Percentiles rank a stretch among this genome's conserved stretches.
Conservation (phyloP, 75 land plant genomes). For the Selaginella tamariscina region DNA sequence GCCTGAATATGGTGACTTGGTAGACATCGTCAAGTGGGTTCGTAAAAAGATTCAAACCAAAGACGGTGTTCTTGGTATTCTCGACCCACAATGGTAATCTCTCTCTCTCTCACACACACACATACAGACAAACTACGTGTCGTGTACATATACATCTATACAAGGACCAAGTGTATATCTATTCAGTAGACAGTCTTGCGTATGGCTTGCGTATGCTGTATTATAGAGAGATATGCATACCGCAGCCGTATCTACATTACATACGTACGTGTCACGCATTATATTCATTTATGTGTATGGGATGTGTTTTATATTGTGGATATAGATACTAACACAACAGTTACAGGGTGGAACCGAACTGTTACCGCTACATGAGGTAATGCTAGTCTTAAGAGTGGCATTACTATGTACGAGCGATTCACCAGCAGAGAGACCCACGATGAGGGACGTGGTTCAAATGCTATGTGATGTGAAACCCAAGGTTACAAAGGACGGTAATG, state of each 20-base stretch:
- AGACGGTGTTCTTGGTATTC: conserved; percentile 31
- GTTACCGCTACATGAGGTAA: conserved; percentile 27
- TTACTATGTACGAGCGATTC: conserved; percentile 61
- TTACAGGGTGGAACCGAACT: not conserved
- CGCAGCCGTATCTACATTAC: too few species aligned
- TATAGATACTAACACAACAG: too few species aligned
- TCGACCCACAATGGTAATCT: conserved; percentile 34
- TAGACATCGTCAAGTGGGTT: conserved; percentile 73
- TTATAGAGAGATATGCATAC: too few species aligned
- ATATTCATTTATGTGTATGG: too few species aligned
- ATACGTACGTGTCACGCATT: too few species aligned
- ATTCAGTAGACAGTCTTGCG: too few species aligned
- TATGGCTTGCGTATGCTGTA: too few species aligned
- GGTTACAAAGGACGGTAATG: not conserved
- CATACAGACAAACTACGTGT: too few species aligned
- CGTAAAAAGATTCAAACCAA: conserved; percentile 28
- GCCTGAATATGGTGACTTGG: conserved; percentile 60
- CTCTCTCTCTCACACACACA: too few species aligned
- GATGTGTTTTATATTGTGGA: too few species aligned
- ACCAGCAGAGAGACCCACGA: conserved; percentile 72
- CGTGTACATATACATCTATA: too few species aligned
- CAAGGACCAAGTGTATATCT: too few species aligned
- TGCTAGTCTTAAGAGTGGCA: conserved; percentile 49
- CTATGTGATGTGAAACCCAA: conserved; percentile 40
- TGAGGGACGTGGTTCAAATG: conserved; percentile 91